Conservation (phyloP, 768 basidiomycete genomes). For the Lenzites betulinus region DNA sequence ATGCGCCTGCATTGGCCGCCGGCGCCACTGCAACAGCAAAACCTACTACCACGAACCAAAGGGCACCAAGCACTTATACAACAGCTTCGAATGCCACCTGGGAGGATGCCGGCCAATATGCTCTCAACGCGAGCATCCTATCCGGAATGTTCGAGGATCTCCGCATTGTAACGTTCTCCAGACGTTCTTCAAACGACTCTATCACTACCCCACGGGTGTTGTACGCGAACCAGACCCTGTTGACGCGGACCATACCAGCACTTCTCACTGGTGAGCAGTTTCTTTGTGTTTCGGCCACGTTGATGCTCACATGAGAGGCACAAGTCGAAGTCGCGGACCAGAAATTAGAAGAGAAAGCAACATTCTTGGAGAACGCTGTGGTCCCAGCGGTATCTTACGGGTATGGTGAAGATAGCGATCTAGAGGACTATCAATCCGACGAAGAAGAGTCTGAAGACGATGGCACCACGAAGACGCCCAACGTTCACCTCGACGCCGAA, state of each 20-base stretch:
- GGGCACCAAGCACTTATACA: background rate
- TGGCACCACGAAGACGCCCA: background rate
- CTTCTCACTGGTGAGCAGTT: background rate
- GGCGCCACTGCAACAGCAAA: too few relatives aligned
- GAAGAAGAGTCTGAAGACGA: too few relatives aligned
- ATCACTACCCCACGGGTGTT: background rate
- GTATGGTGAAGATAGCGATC: constrained; percentile 25
- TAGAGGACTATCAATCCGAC: constrained; percentile 13
- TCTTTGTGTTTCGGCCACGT: background rate
- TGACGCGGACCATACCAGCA: background rate
- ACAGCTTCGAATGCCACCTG: background rate
- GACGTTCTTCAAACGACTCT: background rate
- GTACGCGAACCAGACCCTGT: constrained; percentile 1
- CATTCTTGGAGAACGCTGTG: too few relatives aligned
- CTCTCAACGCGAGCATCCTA: constrained; percentile 7
- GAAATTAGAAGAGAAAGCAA: background rate
- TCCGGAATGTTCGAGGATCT: constrained; percentile 8
- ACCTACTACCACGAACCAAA: too few relatives aligned
- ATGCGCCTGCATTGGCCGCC: too few relatives aligned
- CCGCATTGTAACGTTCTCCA: background rate
- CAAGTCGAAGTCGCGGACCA: too few relatives aligned
- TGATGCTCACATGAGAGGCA: background rate
- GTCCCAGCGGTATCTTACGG: constrained; percentile 1
- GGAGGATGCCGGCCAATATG: constrained; percentile 5
- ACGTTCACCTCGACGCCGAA: background rate